Base-by-base conservation (phyloP, 306 rosid species). In the Lagenaria siceraria region DNA sequence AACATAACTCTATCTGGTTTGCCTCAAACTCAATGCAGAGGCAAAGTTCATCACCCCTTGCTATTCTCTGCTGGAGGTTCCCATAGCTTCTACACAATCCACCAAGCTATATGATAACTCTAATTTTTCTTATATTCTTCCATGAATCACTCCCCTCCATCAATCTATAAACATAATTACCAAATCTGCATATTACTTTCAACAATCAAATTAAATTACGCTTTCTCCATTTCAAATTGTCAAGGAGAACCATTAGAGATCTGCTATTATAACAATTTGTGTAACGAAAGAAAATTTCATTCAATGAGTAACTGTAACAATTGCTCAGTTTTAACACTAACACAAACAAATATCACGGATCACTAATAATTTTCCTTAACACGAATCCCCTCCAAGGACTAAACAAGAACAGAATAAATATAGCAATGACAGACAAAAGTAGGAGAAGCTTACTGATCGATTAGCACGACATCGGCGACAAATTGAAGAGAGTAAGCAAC, bases 401-500 rank as follows among this genome's bases (percentile, higher is more conserved):
- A n/a, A n/a, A n/a, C n/a, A n/a, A n/a, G n/a, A n/a, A n/a, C n/a
- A n/a, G n/a, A n/a, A n/a, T n/a, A n/a, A n/a, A n/a, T n/a, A n/a
- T n/a, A n/a, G n/a, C n/a, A n/a, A n/a, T 27, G 15, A 25, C 48
- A 53, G 69, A 27, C 21, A 18, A 49, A 68, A 79, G 35, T 4
- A 31, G 13, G 19, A 74, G 22, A 35, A 42, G 21, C 85, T 76
- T 66, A 85, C 83, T 71, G 81, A 63, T 85, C 87, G 58, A 85
- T 48, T 38, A 85, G 85, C 33, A 85, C 83, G 35, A 85, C 87
- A 49, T 85, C 74, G 22, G 87, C 84, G 51, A 40, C 81, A 11
- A 79, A 76, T 65, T 81, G 85, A 53, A 85, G 81, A n/a, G 87
- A 71, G 4, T 43, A 63, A 33, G 87, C 87, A 7, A 85, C 79